These are phyloP conservation scores for Pochonia chlamydosporia DNA, from an alignment of 2,329 filamentous ascomycete genomes.

Conservation along the genomic window DNA sequence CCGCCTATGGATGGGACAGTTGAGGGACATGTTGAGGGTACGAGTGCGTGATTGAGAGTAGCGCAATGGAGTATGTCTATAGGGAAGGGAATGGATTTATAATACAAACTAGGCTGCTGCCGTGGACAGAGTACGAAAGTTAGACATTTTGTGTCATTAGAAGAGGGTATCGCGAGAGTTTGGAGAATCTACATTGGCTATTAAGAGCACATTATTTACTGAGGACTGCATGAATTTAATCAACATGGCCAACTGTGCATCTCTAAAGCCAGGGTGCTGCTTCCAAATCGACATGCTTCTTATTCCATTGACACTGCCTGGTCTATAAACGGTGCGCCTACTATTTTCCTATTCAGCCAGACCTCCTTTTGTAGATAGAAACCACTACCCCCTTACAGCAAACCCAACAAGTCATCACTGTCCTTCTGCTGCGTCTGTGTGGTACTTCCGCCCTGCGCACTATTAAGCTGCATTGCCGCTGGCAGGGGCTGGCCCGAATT, in stretches of 20 bases:
- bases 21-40: slow-evolving; percentile 34
- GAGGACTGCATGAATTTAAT: background rate
- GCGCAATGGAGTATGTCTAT: background rate
- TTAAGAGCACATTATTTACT: background rate
- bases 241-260: background rate
- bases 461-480: slow-evolving; percentile 51
- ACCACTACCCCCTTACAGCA: slow-evolving; percentile 25
- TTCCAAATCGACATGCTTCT: background rate
- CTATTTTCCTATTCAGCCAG: background rate
- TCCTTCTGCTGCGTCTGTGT: slow-evolving; percentile 41
- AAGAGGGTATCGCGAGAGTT: background rate
- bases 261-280: background rate
- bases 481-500: slow-evolving; percentile 56
- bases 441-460: slow-evolving; percentile 21
- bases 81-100: background rate
- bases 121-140: background rate
- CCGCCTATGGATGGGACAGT: slow-evolving; percentile 40
- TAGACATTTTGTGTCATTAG: background rate
- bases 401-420: slow-evolving; percentile 53
- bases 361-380: background rate
- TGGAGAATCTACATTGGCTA: background rate
- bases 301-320: background rate
- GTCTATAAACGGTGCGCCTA: slow-evolving; percentile 3
- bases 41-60: slow-evolving; percentile 6
- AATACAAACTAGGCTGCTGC: background rate